Percentiles rank a stretch among this genome's conserved stretches.
Conservation (phyloP, 176 grass and related monocot species). For the Paspalum notatum region DNA sequence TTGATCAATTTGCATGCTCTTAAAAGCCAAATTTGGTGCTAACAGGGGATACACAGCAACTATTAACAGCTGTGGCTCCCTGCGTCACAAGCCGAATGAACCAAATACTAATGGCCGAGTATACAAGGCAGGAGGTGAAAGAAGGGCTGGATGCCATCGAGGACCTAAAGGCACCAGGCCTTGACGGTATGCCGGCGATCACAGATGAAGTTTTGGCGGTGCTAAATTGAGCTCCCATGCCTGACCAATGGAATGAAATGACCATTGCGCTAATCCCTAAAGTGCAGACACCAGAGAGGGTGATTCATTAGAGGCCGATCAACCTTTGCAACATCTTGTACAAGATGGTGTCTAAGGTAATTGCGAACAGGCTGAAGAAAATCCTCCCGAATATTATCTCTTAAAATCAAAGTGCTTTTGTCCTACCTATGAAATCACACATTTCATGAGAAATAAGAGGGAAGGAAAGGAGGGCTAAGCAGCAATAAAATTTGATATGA, state of each 20-base stretch:
- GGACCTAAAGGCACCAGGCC: too few relatives aligned
- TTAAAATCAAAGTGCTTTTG: neutral
- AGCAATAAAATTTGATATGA: neutral
- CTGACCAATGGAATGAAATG: neutral
- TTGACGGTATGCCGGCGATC: too few relatives aligned
- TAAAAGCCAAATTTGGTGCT: too few relatives aligned
- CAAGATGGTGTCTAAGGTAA: neutral
- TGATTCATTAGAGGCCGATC: neutral
- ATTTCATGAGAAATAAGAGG: neutral
- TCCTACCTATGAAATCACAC: neutral
- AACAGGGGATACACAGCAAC: too few relatives aligned
- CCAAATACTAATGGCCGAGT: too few relatives aligned
- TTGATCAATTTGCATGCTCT: too few relatives aligned
- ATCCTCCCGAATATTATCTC: neutral
- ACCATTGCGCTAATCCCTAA: neutral
- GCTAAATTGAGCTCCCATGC: accelerated
- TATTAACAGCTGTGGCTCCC: too few relatives aligned
- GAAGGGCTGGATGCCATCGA: too few relatives aligned
- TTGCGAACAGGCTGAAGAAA: neutral
- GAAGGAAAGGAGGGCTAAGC: neutral
- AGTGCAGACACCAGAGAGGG: neutral
- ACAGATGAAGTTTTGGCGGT: neutral
- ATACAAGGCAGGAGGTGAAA: too few relatives aligned
- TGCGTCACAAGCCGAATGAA: too few relatives aligned
- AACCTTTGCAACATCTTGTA: neutral